Evolutionary conservation across 2,329 filamentous ascomycete species (phyloP).

Genomic region (Plectosphaerella plurivora): DNA sequence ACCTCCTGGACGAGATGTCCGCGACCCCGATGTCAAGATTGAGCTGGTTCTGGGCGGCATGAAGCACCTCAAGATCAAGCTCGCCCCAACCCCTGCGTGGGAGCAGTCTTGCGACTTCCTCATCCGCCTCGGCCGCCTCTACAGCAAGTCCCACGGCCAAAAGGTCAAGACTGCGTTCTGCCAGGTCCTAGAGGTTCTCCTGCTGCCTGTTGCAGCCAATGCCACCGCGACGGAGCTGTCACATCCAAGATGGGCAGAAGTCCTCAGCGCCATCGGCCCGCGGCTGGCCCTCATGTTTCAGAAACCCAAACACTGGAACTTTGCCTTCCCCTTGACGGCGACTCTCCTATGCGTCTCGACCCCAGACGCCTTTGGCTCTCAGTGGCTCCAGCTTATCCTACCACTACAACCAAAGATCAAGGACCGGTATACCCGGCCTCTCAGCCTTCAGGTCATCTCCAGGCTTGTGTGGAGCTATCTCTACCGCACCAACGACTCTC

Average conservation of each 20-base stretch:
- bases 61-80: conserved; percentile 78
- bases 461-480: conserved; percentile 92
- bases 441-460: conserved; percentile 85
- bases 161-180: conserved; percentile 93
- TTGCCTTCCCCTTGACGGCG: conserved; percentile 82
- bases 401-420: conserved; percentile 78
- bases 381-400: conserved; percentile 81
- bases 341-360: conserved; percentile 85
- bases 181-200: conserved; percentile 79
- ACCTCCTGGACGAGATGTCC: conserved; percentile 39
- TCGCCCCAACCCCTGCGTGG: conserved; percentile 71
- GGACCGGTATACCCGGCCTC: conserved; percentile 71
- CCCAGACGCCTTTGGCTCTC: conserved; percentile 73
- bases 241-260: conserved; percentile 80
- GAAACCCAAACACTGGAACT: conserved; percentile 89
- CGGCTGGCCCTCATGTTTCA: conserved; percentile 78
- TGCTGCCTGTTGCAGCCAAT: conserved; percentile 81
- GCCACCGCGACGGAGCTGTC: conserved; percentile 72
- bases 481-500: conserved; percentile 73
- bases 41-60: conserved; percentile 87
- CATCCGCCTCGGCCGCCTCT: conserved; percentile 73
- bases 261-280: conserved; percentile 72
- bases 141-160: conserved; percentile 80
- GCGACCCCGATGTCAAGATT: conserved; percentile 74
- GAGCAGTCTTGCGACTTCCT: conserved; percentile 87